Percentiles rank a stretch among this genome's conserved stretches.
These are phyloP conservation scores for Paramyrothecium sp. DNA, from an alignment of 2,329 filamentous ascomycete species.

Conservation along the genomic window DNA sequence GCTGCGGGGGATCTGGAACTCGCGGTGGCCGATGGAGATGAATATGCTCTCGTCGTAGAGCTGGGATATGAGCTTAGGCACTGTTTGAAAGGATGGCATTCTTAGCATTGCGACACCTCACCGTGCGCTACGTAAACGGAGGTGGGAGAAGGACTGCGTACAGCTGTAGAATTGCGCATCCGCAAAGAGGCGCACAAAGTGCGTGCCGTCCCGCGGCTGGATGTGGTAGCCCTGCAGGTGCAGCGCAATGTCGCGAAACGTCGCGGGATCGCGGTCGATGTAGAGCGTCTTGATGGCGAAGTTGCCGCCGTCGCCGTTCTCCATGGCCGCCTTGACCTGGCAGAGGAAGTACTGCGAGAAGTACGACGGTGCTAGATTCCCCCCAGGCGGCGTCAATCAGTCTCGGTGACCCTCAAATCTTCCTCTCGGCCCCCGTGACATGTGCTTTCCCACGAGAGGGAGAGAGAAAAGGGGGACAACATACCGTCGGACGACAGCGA, in stretches of 20 bases:
- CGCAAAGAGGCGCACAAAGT: conserved; percentile 90
- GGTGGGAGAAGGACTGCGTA: conserved; percentile 48
- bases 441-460: not conserved
- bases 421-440: too few relatives aligned
- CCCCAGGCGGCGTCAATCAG: too few relatives aligned
- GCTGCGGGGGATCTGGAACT: conserved; percentile 89
- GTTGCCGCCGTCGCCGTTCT: conserved; percentile 51
- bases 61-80: conserved; percentile 86
- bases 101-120: not conserved
- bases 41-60: conserved; percentile 91
- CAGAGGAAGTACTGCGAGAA: conserved; percentile 93
- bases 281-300: conserved; percentile 74
- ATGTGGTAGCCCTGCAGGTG: conserved; percentile 94
- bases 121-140: too few relatives aligned
- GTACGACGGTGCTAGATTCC: too few relatives aligned
- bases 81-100: conserved; percentile 35
- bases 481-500: conserved; percentile 71
- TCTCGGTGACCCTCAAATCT: too few relatives aligned
- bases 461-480: conserved; percentile 22
- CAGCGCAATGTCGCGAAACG: conserved; percentile 84
- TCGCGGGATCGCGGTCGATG: conserved; percentile 88
- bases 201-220: conserved; percentile 73
- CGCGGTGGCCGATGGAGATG: conserved; percentile 81
- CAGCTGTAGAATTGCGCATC: conserved; percentile 93
- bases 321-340: conserved; percentile 67